Evolutionary conservation across 768 basidiomycete species (phyloP).

Genomic region (Ramaria rubella): DNA sequence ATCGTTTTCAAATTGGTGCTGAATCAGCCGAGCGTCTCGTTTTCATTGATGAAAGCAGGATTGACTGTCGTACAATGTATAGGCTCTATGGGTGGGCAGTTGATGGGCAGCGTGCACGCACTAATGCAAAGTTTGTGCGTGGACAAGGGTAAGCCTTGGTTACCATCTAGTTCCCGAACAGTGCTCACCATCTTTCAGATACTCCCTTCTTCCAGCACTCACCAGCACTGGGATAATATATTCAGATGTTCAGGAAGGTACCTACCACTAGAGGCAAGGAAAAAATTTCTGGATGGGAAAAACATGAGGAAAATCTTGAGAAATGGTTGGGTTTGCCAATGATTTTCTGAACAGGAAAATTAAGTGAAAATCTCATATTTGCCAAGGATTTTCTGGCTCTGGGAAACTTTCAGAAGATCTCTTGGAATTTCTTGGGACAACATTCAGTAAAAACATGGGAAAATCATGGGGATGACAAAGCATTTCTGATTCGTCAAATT

Average conservation of each 20-base stretch:
- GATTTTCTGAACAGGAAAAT: too few relatives aligned
- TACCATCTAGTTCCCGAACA: background rate
- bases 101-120: background rate
- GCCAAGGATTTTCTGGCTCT: too few relatives aligned
- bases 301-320: too few relatives aligned
- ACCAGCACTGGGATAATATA: constrained; percentile 17
- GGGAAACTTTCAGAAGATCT: too few relatives aligned
- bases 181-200: constrained; percentile 7
- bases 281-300: too few relatives aligned
- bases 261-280: too few relatives aligned
- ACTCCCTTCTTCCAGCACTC: constrained; percentile 20
- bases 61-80: constrained; percentile 1
- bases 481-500: too few relatives aligned
- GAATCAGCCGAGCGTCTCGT: background rate
- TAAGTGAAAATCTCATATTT: too few relatives aligned
- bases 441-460: too few relatives aligned
- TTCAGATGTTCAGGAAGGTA: constrained; percentile 17
- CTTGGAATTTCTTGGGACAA: too few relatives aligned
- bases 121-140: background rate
- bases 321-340: too few relatives aligned
- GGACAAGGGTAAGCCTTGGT: background rate
- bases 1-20: background rate
- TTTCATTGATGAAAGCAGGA: constrained; percentile 5
- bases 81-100: background rate
- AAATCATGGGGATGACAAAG: too few relatives aligned